These are phyloP conservation scores for Cantharellus anzutake DNA, from an alignment of 768 basidiomycete species.

Conservation along the genomic window DNA sequence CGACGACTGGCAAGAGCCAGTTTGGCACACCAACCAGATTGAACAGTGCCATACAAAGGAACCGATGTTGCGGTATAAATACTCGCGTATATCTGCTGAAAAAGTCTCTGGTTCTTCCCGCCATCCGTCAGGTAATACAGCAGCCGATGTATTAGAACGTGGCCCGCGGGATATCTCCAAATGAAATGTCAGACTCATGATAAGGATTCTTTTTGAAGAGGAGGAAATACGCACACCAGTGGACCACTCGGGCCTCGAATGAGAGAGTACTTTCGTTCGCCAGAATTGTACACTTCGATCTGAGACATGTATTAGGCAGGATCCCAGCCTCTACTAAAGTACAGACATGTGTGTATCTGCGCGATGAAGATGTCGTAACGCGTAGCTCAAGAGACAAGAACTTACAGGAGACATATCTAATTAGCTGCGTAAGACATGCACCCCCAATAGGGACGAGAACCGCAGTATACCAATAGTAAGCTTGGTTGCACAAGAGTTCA, in stretches of 20 bases:
- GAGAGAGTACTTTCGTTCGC: constrained; percentile 62
- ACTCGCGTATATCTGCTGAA: constrained; percentile 60
- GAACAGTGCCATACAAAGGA: constrained; percentile 53
- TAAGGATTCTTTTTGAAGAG: neutral
- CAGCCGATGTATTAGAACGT: constrained; percentile 62
- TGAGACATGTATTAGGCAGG: constrained; percentile 94
- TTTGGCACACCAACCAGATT: constrained; percentile 42
- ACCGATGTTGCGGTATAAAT: constrained; percentile 53
- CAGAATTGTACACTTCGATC: constrained; percentile 52
- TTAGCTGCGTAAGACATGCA: constrained; percentile 57
- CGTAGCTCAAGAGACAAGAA: constrained; percentile 2
- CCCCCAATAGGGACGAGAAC: constrained; percentile 51
- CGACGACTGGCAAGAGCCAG: constrained; percentile 50
- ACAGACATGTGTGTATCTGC: constrained; percentile 95
- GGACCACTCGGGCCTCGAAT: constrained; percentile 86
- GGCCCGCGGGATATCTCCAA: constrained; percentile 93
- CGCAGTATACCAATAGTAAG: constrained; percentile 50
- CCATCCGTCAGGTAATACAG: constrained; percentile 44
- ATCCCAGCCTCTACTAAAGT: no score
- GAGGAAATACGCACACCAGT: constrained; percentile 46
- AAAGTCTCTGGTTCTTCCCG: constrained; percentile 37
- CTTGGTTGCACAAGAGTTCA: neutral
- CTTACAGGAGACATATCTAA: constrained; percentile 70
- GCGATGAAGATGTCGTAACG: constrained; percentile 4
- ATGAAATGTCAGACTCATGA: neutral